A percentile compares a stretch with the other conserved stretches of the same genome.
phyloP scores from a whole-genome alignment of 139 green algal species.

The Pleodorina starrii region DNA sequence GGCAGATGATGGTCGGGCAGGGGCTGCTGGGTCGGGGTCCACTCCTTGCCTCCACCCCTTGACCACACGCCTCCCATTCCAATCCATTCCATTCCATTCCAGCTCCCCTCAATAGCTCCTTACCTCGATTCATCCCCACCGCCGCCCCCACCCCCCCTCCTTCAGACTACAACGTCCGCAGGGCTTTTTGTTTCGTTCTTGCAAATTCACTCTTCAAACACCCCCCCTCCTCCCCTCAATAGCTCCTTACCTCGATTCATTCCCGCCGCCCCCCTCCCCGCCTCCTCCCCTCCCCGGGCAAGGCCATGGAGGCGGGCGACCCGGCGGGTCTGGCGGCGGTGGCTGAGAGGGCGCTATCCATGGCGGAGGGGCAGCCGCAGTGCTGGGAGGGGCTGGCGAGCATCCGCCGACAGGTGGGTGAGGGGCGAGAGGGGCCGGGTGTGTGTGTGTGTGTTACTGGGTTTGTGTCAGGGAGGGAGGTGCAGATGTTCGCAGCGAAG shows the following conservation, averaged over 20 bases:
- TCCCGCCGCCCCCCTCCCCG: neutral
- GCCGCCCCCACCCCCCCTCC: neutral
- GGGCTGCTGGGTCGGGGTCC: neutral
- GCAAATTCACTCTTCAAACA: neutral
- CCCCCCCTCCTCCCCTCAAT: neutral
- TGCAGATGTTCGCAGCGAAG: neutral
- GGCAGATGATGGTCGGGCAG: neutral
- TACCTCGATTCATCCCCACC: neutral
- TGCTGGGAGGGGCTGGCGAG: neutral
- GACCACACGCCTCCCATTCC: too few species aligned
- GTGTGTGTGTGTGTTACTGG: too few species aligned
- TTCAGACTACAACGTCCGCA: too few species aligned
- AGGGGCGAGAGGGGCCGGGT: too few species aligned
- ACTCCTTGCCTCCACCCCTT: neutral
- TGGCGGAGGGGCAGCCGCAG: neutral
- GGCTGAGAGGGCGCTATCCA: neutral
- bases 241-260: neutral
- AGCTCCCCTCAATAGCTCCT: neutral
- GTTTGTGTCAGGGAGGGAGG: neutral
- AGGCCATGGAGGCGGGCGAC: neutral
- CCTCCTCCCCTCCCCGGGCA: neutral
- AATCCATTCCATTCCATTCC: too few species aligned
- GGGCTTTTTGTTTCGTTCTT: too few species aligned
- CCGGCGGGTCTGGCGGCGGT: neutral
- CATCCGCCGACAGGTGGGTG: conserved; percentile 5